These are phyloP conservation scores for Euphorbia celastroides DNA, from an alignment of 441 rosid genomes.

Conservation along the genomic window DNA sequence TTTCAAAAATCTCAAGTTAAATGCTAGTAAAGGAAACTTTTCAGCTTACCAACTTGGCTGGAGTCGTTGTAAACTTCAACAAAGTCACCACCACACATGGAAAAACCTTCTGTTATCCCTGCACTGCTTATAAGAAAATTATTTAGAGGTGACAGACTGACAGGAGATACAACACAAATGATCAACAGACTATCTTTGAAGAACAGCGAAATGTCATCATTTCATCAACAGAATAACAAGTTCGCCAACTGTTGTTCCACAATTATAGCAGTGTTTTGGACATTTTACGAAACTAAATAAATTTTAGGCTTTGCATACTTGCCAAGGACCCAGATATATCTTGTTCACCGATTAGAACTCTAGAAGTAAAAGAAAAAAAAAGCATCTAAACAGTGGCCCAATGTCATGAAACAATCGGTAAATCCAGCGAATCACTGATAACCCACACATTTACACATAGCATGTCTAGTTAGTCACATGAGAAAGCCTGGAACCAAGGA, in stretches of 20 bases:
- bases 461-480: neutral
- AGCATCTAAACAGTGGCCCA: neutral
- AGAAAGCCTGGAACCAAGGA: neutral
- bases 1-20: neutral
- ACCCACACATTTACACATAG: neutral
- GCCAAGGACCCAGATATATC: neutral
- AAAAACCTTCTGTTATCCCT: slow-evolving; percentile 96
- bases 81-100: slow-evolving; percentile 99
- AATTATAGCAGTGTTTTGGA: neutral
- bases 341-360: neutral
- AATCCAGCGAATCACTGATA: neutral
- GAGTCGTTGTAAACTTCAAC: slow-evolving; percentile 89
- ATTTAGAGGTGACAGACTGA: neutral
- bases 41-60: slow-evolving; percentile 64
- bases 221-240: slow-evolving; percentile 1
- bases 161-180: slow-evolving; percentile 4
- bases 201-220: neutral
- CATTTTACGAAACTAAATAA: neutral
- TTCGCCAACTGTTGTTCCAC: neutral
- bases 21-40: neutral
- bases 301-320: neutral
- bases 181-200: neutral
- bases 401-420: neutral
- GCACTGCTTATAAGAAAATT: slow-evolving; percentile 52
- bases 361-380: neutral